Percentiles rank a stretch among this genome's conserved stretches.
Conservation (phyloP, 139 green algal species). For the Volvox reticuliferus region DNA sequence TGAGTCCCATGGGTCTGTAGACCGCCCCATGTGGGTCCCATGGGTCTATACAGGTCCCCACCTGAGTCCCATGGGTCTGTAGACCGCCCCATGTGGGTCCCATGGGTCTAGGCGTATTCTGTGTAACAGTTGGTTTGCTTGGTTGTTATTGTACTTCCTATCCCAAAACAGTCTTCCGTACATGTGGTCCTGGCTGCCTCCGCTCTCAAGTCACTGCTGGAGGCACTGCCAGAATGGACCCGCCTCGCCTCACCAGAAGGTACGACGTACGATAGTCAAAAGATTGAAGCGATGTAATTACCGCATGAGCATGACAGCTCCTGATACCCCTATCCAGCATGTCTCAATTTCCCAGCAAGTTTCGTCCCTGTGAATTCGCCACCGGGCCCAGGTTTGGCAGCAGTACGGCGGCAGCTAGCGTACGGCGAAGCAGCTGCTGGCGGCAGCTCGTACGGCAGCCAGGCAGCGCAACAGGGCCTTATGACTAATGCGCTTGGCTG, state of each 20-base stretch:
- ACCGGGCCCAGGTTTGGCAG: not conserved
- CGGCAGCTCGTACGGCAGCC: not conserved
- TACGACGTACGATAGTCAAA: not conserved
- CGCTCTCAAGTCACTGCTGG: slow-evolving; percentile 59
- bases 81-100: too few species aligned
- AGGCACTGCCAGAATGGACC: slow-evolving; percentile 63
- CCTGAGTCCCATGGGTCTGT: too few species aligned
- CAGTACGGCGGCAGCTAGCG: slow-evolving; percentile 46
- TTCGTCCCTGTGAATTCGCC: too few species aligned
- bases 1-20: too few species aligned
- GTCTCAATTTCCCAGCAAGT: too few species aligned
- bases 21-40: too few species aligned
- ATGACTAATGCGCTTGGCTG: slow-evolving; percentile 80
- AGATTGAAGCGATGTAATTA: not conserved
- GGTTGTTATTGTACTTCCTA: too few species aligned
- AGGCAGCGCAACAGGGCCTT: slow-evolving; percentile 40
- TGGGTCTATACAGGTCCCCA: too few species aligned
- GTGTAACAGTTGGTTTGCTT: too few species aligned
- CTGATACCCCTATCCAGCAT: too few species aligned
- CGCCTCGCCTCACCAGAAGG: not conserved
- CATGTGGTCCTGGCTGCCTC: slow-evolving; percentile 52
- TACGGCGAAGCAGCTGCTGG: slow-evolving; percentile 27
- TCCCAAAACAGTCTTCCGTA: slow-evolving; percentile 56
- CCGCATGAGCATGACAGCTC: too few species aligned
- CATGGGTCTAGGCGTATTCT: too few species aligned